Base-by-base conservation (phyloP, 192 early-diverging fungal genomes). In the Pilaira anomala region DNA sequence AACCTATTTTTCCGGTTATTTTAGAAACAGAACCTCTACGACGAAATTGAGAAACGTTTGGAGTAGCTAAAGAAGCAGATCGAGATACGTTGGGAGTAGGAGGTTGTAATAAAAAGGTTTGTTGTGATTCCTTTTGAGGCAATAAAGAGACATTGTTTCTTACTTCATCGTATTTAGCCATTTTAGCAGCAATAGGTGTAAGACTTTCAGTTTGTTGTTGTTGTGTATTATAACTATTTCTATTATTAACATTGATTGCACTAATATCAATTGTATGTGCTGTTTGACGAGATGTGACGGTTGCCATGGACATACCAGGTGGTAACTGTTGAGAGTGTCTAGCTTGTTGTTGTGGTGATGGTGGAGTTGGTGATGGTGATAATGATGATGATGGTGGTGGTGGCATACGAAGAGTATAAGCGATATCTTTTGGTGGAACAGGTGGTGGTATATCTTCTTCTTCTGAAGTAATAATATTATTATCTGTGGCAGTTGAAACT, bases 21-120 rank as follows among this genome's bases (percentile, higher is more conserved):
- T 22, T 11, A 4, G 56, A 58, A 25, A 58, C 56, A 58, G 56
- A 58, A 0, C 56, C 56, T 42, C 56, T 58, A 42, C 56, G 56
- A 26, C 56, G 56, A 16, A 18, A 42, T 7, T 55, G 28, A 30
- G 30, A 21, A 55, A 16, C 8, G 52, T 29, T 19, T 7, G 30
- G 30, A 14, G 39, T 18, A 26, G 39, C 44, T 46, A 46, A 46
- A 46, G 44, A 46, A 11, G 16, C 18, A 18, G 44, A 46, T 5
- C 44, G 13, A 22, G 56, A 42, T 39, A 58, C 2, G 33, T 21
- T 16, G 22, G 56, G 56, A 13, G 40, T 42, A 19, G 36, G 14
- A 54, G 25, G 39, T 13, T 21, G 49, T 16, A 46, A 19, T n/a
- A n/a, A 2, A 58, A 7, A 42, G 28, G 6, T n/a, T 54, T 28